These are phyloP conservation scores for Globomyces sp. DNA, from an alignment of 371 early-diverging fungal species.

Conservation along the genomic window DNA sequence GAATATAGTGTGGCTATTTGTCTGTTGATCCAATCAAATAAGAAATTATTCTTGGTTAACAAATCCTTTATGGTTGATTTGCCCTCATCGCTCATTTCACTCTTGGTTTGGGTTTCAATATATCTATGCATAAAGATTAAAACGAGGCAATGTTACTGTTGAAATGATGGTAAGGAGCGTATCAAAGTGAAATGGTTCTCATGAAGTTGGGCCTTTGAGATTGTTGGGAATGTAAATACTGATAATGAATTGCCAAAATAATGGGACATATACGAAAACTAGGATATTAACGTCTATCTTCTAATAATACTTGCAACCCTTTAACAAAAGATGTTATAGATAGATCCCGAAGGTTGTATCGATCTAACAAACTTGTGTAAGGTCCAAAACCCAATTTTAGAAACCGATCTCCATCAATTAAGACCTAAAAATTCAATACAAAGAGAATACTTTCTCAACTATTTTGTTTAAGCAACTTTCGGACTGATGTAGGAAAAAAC, in stretches of 20 bases:
- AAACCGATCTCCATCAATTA: too few species aligned
- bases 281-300: background rate
- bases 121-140: background rate
- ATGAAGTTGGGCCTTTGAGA: background rate
- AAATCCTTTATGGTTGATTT: background rate
- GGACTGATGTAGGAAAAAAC: background rate
- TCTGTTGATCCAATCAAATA: constrained; percentile 3
- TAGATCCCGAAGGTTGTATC: background rate
- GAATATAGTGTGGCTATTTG: background rate
- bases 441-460: background rate
- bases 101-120: background rate
- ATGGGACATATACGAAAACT: background rate
- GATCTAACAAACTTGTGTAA: background rate
- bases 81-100: background rate
- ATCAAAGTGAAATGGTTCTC: background rate
- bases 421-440: background rate
- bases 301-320: background rate
- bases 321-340: background rate
- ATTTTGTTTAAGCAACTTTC: background rate
- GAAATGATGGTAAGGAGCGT: background rate
- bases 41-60: background rate
- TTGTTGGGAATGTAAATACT: background rate
- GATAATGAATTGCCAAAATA: background rate
- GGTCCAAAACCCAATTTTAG: background rate
- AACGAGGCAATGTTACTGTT: background rate